Evolutionary conservation across 2,329 filamentous ascomycete species (phyloP), one percentile per base, ranked within the genome.

Genomic region (Aspergillus sp.): DNA sequence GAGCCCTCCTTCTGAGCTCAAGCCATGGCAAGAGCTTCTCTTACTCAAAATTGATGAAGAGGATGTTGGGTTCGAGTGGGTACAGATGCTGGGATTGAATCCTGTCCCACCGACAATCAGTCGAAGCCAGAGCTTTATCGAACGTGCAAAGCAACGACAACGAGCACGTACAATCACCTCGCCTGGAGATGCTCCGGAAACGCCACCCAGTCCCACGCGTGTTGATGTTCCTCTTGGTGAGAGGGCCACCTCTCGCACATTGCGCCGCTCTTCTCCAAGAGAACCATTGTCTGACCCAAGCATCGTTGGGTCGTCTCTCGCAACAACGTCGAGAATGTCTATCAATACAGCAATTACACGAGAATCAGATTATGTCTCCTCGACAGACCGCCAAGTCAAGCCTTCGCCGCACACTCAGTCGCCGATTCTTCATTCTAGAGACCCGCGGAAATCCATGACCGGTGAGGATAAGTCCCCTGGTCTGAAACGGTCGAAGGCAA

Each of bases 11-110:
- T 81, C 79, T 7, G 76, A 78, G 44, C 76, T 78, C 19, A 72
- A 81, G 48, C 84, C 88, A 58, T 97, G 93, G 92, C 86, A 86
- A 56, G 92, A 99, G 72, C 76, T 95, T 6, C 76, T 97, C 53
- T 86, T 84, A n/a, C 77, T 97, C 14, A 82, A 79, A 9, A 84
- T 88, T 2, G 87, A 92, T 49, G 84, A 89, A 65, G 86, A 91
- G 56, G 86, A 89, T 51, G 85, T 91, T 53, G 85, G 87, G 5
- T 75, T 82, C 14, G 94, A 97, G 71, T 99, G 94, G 94, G 77
- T 96, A 35, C 82, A 88, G 36, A 89, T 96, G 72, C 75, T 97
- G n/a, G 84, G 84, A n/a, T 71, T 82, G 26, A 76, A 77, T 32
- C 86, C 86, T 24, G 74, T 85, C 32, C 84, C 84, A 19, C 84